Conservation (phyloP, 345 rosid genomes). For the Toxicodendron radicans region DNA sequence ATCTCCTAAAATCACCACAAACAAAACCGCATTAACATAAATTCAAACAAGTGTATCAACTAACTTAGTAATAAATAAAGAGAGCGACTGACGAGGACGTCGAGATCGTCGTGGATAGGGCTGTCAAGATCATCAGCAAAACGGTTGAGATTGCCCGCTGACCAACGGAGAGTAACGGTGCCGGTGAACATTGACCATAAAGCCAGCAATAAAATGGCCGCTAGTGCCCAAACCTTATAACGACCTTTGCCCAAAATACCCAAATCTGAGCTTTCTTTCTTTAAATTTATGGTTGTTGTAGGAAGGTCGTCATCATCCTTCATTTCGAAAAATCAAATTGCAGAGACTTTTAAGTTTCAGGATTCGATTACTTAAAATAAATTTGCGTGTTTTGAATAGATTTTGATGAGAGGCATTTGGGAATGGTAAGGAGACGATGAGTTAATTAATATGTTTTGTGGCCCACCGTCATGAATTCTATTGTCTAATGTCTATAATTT, state of each 20-base stretch:
- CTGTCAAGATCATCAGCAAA: slow-evolving; percentile 47
- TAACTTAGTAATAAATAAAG: not conserved
- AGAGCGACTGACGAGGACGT: slow-evolving; percentile 52
- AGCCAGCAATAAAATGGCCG: slow-evolving; percentile 64
- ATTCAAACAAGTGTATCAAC: not conserved
- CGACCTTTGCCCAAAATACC: slow-evolving; percentile 56
- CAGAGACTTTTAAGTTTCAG: not conserved
- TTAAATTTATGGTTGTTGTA: slow-evolving; percentile 29
- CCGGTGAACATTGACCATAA: slow-evolving; percentile 87
- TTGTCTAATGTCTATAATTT: too few species aligned
- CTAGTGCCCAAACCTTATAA: slow-evolving; percentile 77
- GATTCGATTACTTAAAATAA: not conserved
- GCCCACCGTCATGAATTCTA: slow-evolving; percentile 9
- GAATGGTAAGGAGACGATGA: slow-evolving; percentile 1
- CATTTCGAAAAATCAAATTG: slow-evolving; percentile 38
- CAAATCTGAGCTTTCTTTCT: slow-evolving; percentile 52
- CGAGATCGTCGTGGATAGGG: slow-evolving; percentile 56
- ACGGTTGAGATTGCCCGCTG: slow-evolving; percentile 63
- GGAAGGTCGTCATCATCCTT: slow-evolving; percentile 62
- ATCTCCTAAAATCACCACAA: slow-evolving; percentile 49
- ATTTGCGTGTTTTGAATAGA: not conserved
- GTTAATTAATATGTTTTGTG: slow-evolving; percentile 4
- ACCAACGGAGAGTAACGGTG: slow-evolving; percentile 77
- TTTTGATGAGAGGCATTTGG: not conserved
- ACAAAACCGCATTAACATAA: not conserved